Conservation (phyloP, 83 land plant genomes). For the Thuja plicata region DNA sequence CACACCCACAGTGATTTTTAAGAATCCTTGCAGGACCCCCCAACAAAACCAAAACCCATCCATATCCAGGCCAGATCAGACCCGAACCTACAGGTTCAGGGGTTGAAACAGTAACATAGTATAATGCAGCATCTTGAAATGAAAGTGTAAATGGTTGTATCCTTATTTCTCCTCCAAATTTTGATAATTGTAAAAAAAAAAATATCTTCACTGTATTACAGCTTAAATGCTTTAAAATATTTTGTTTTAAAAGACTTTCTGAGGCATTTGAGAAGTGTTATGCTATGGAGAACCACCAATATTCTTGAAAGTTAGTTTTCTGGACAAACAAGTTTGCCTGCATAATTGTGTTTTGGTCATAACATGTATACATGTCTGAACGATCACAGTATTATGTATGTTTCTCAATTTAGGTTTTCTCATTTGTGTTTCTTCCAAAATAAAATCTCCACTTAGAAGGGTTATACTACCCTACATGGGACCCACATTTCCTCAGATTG, state of each 20-base stretch:
- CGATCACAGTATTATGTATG: background rate
- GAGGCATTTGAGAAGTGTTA: background rate
- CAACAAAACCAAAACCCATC: no score
- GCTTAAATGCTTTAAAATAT: background rate
- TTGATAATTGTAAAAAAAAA: no score
- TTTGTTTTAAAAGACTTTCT: background rate
- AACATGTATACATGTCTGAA: background rate
- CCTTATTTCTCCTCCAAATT: no score
- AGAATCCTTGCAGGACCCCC: no score
- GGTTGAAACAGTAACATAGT: no score
- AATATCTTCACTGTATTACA: no score
- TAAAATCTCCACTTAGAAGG: background rate
- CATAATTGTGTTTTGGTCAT: background rate
- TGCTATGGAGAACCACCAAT: background rate
- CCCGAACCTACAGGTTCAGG: no score
- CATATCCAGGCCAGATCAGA: no score
- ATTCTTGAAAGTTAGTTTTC: background rate
- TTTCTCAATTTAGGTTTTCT: background rate
- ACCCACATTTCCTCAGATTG: background rate
- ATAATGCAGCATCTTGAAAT: no score
- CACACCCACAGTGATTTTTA: no score
- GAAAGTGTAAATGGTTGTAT: no score
- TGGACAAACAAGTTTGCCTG: background rate
- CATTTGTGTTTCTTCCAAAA: background rate
- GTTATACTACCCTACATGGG: background rate